Base-by-base conservation (phyloP, 2,329 filamentous ascomycete species). In the Pseudogymnoascus sp. region DNA sequence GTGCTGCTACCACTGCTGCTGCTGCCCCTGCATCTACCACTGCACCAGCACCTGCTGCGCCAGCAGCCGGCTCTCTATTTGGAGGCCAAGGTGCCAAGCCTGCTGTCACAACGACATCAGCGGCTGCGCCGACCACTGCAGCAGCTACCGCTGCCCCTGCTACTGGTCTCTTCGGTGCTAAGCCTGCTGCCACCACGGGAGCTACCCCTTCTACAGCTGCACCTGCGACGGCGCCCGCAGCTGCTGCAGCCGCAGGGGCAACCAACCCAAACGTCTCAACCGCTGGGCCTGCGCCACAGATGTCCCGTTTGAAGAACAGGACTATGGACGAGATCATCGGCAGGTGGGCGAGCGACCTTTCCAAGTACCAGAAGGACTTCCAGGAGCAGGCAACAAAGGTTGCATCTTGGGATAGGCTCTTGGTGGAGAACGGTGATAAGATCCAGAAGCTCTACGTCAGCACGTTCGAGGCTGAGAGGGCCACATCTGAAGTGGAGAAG, bases 261-360 rank as follows among this genome's bases (percentile, higher is more conserved):
- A 35, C 52, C 45, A 52, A 52, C 28, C 77, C 93, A 58, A 86
- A 85, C 16, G 85, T 87, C 28, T 95, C 92, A 1, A 96, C 90
- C 3, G 81, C 85, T 35, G 92, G 92, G 0, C 91, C 92, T 1
- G 80, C 87, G 2, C 93, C 94, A 14, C 88, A 92, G 63, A 86
- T 95, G 70, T 94, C 93, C 3, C 88, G 94, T 28, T 81, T 99
- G 38, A 96, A 96, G 80, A 96, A 97, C 76, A 97, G 96, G 78
- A 96, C 93, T 0, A 97, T 99, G 90, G 94, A 99, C 72, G 94
- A 99, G 74, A 97, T 99, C 66, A 92, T 99, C 67, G 97, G 91
- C 3, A 87, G 92, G 33, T 99, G 94, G 94, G 94, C 94, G 1
- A 91, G 92, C 0, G 94, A 97, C 72, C 80, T 99, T 59, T 89